A percentile compares a stretch with the other conserved stretches of the same genome.
These are phyloP conservation scores for Mortierella alpina DNA, from an alignment of 192 early-diverging fungal species.

Conservation along the genomic window DNA sequence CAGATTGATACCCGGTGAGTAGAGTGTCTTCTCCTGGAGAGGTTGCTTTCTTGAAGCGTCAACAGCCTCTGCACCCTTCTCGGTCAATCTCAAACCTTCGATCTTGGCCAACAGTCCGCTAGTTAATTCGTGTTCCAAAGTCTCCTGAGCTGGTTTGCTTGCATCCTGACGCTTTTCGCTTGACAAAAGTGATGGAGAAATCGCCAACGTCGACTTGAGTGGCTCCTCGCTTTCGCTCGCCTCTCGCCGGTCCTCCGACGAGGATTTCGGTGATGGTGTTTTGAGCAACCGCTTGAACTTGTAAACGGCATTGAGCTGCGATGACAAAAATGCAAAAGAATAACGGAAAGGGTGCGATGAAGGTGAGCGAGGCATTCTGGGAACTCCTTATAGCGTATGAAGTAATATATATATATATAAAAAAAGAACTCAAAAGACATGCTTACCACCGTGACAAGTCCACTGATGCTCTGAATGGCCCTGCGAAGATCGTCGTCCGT, in stretches of 20 bases:
- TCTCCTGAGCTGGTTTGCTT: background rate
- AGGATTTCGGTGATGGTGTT: constrained; percentile 2
- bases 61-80: too few species aligned
- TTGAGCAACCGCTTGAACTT: constrained; percentile 30
- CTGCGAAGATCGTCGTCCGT: constrained; percentile 87
- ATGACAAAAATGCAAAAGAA: background rate
- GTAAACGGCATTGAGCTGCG: constrained; percentile 23
- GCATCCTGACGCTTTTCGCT: background rate
- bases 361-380: background rate
- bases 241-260: constrained; percentile 5
- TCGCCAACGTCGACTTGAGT: background rate
- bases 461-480: constrained; percentile 70
- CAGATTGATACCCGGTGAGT: too few species aligned
- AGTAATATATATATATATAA: too few species aligned
- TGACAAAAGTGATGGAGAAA: background rate
- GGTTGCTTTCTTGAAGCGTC: too few species aligned
- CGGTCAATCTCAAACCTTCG: background rate
- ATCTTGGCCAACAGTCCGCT: constrained; percentile 5
- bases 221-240: background rate
- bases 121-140: background rate
- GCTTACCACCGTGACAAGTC: constrained; percentile 75
- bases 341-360: background rate
- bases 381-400: background rate
- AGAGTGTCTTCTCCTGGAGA: too few species aligned
- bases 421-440: background rate